Evolutionary conservation across 345 rosid species (phyloP), one percentile per base, ranked within the genome.

Genomic region (Acer yangbiense): DNA sequence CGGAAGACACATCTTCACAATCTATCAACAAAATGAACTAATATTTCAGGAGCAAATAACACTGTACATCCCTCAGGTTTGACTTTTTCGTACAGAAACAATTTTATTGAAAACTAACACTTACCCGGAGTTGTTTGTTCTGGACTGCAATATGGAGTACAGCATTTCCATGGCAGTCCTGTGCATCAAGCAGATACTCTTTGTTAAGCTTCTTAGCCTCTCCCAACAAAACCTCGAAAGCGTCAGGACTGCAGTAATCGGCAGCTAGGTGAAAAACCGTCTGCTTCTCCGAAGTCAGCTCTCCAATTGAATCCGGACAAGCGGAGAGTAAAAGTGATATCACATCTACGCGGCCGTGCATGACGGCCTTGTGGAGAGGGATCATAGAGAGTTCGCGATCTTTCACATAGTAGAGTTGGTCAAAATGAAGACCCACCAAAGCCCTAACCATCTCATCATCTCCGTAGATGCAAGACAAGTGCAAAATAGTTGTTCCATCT

Each of bases 181-280:
- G 25, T n/a, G 4, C 6, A 44, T 20, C 21, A 14, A 77, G 63
- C 7, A 70, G 54, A 48, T 64, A 20, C 18, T 77, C 63, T 46
- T 32, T 27, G 10, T 48, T 29, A 9, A 3, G 75, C 32, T 14
- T 63, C 50, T 17, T 16, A 11, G 65, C n/a, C 65, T 70, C 75
- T 27, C 13, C 52, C 11, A 70, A 2, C 69, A 77, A 48, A n/a
- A 77, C 69, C 4, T 12, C 21, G 14, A 71, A 70, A 43, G 71
- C 63, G 23, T 39, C 48, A n/a, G 3, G 8, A 14, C 13, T n/a
- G 35, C 9, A 17, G 20, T 18, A 1, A 9, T 70, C 64, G 20
- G 65, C 48, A 41, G 80, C 80, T 7, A 77, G 71, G 52, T 77
- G 80, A 48, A 77, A 65, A 32, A 65, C 69, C 3, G 75, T 69